phyloP scores from a whole-genome alignment of 2,329 filamentous ascomycete species.

The Didymellaceae sp. region DNA sequence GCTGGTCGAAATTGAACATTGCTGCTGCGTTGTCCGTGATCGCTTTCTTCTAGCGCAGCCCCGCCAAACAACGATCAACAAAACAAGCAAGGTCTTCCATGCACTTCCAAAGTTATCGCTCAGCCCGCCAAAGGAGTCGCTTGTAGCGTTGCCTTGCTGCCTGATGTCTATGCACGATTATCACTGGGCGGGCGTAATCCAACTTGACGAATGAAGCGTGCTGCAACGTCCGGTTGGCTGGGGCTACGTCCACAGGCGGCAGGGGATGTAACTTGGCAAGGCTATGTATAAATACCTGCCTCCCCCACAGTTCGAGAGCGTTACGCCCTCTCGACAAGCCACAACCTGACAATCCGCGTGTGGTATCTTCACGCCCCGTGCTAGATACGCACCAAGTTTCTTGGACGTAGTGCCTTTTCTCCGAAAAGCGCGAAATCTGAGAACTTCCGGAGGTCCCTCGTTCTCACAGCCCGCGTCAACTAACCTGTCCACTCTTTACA shows the following conservation, averaged over 20 bases:
- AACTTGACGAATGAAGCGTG: slow-evolving; percentile 16
- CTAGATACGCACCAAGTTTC: slow-evolving; percentile 48
- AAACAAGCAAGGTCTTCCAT: slow-evolving; percentile 19
- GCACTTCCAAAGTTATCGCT: slow-evolving; percentile 12
- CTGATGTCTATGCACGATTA: slow-evolving; percentile 16
- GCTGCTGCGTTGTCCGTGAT: slow-evolving; percentile 9
- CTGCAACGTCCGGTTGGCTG: slow-evolving; percentile 14
- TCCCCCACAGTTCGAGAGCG: slow-evolving; percentile 36
- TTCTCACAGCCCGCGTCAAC: slow-evolving; percentile 60
- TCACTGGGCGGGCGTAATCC: slow-evolving; percentile 10
- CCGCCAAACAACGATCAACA: slow-evolving; percentile 19
- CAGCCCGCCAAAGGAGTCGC: slow-evolving; percentile 1
- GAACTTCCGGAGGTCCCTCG: slow-evolving; percentile 62
- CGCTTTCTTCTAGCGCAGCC: slow-evolving; percentile 15
- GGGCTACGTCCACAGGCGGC: slow-evolving; percentile 17
- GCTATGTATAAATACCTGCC: slow-evolving; percentile 32
- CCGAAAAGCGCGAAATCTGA: slow-evolving; percentile 46
- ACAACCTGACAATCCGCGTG: slow-evolving; percentile 51
- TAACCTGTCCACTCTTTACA: slow-evolving; percentile 55
- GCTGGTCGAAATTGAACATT: not conserved
- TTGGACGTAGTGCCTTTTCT: slow-evolving; percentile 45
- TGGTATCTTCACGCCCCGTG: slow-evolving; percentile 45
- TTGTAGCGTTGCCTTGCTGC: slow-evolving; percentile 18
- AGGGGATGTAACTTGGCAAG: slow-evolving; percentile 19
- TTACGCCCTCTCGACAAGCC: slow-evolving; percentile 49